Base-by-base conservation (phyloP, 1,284 basidiomycete genomes). In the Ceratobasidium sp. region DNA sequence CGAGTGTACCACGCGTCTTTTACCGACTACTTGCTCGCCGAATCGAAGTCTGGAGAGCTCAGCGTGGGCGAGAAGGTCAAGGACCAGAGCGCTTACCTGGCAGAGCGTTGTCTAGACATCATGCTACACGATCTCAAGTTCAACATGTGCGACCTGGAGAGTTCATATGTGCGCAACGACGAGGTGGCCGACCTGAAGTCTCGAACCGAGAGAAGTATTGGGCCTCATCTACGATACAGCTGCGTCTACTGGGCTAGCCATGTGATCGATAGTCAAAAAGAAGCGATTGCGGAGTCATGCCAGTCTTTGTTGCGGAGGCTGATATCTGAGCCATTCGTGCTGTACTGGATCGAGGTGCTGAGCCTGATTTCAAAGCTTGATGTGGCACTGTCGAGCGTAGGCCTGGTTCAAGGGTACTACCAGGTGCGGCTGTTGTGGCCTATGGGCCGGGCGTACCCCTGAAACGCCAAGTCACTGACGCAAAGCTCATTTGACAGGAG, bases 1-100 rank as follows among this genome's bases (percentile, higher is more conserved):
- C 40, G 78, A 13, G 39, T 79, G 3, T 71, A 55, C 23, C 68
- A 79, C 55, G 56, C 60, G 13, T 79, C 78, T 7, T 79, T 79
- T 46, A 56, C 18, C 1, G 73, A 79, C 63, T 79, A 58, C 28
- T 56, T 79, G 28, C 44, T 56, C 67, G 9, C 28, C 66, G 46
- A 26, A 69, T 60, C 28, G 66, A 68, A 2, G 6, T 60, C 72
- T 13, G 39, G 39, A 18, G 33, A 60, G 40, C 70, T 63, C 23
- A 18, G 46, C 5, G 58, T 77, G n/a, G 71, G 63, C 15, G 42
- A 26, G 4, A 42, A 44, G 6, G n/a, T 1, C 26, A 49, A 42
- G 15, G 13, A 18, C 61, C 76, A 69, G 40, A 66, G 69, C 66
- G 53, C 53, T 1, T 10, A 42, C 20, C 23, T 77, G 2, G 64